These are phyloP conservation scores for Galeopsis tetrahit DNA, from an alignment of 257 asterid genomes.

Conservation along the genomic window DNA sequence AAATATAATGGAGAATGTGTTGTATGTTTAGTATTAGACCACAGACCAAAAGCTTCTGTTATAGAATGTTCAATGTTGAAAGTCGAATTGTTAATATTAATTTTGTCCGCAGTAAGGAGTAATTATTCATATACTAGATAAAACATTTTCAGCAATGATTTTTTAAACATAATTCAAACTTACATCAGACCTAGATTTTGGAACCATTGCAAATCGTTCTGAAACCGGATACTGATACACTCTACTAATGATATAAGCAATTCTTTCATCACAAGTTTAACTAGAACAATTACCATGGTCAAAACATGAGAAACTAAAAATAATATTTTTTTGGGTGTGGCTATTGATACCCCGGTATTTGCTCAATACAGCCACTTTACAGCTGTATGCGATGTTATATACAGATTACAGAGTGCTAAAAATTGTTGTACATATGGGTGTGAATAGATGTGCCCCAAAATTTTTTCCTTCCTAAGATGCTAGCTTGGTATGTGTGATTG, in stretches of 20 bases:
- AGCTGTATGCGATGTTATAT: no score
- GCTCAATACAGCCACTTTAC: no score
- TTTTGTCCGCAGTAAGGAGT: background rate
- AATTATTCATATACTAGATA: background rate
- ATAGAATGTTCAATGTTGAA: background rate
- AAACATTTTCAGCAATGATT: slow-evolving; percentile 10
- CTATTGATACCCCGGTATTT: no score
- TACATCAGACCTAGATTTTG: background rate
- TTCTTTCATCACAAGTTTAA: background rate
- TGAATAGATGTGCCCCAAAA: no score
- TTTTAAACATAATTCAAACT: background rate
- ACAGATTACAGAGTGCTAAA: no score
- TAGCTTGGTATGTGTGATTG: background rate
- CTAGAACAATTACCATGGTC: background rate
- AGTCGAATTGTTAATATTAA: background rate
- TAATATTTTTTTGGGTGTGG: no score
- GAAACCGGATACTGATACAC: background rate
- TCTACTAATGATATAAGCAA: background rate
- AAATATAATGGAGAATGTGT: background rate
- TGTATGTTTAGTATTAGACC: background rate
- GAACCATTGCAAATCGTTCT: slow-evolving; percentile 10
- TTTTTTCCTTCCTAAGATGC: slow-evolving; percentile 3
- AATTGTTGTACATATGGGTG: no score
- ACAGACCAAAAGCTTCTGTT: background rate
- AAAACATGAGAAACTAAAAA: slow-evolving; percentile 1